A percentile compares a stretch with the other conserved stretches of the same genome.
Evolutionary conservation across 2,329 filamentous ascomycete genomes (phyloP).

Genomic region (Herpomyces periplanetae): DNA sequence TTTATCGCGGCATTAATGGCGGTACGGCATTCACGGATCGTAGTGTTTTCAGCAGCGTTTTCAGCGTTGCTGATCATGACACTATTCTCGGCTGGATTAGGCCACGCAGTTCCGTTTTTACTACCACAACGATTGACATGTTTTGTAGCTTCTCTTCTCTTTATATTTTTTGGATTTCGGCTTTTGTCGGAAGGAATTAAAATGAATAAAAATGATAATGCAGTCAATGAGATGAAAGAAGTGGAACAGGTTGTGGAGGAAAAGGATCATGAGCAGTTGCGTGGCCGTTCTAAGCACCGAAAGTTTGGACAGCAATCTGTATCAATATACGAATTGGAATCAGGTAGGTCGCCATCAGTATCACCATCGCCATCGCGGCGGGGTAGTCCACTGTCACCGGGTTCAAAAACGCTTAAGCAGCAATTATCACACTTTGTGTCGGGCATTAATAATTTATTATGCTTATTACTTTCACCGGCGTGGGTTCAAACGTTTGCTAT

Average conservation of each 20-base stretch:
- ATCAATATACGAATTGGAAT: constrained; percentile 37
- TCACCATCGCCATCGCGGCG: constrained; percentile 10
- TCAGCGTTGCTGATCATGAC: constrained; percentile 76
- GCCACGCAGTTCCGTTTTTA: constrained; percentile 58
- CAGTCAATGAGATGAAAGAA: constrained; percentile 88
- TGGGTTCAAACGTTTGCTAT: constrained; percentile 98
- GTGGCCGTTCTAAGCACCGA: too few relatives aligned
- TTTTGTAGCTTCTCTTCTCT: constrained; percentile 43
- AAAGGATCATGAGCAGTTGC: constrained; percentile 68
- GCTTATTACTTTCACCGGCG: constrained; percentile 55
- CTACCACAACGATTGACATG: constrained; percentile 71
- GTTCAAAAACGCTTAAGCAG: constrained; percentile 11
- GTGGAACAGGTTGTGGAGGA: constrained; percentile 76
- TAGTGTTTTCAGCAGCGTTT: constrained; percentile 86
- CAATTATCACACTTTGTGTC: constrained; percentile 11
- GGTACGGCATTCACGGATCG: constrained; percentile 74
- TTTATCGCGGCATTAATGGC: constrained; percentile 89
- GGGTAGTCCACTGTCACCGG: constrained; percentile 18
- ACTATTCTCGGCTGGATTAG: constrained; percentile 56
- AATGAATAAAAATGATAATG: constrained; percentile 63
- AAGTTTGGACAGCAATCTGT: constrained; percentile 18
- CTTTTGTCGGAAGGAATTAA: constrained; percentile 49
- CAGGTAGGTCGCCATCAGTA: constrained; percentile 20
- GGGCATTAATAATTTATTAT: constrained; percentile 50
- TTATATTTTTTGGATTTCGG: constrained; percentile 55